These are phyloP conservation scores for Xylariaceae sp. DNA, from an alignment of 2,329 filamentous ascomycete species.

Conservation along the genomic window DNA sequence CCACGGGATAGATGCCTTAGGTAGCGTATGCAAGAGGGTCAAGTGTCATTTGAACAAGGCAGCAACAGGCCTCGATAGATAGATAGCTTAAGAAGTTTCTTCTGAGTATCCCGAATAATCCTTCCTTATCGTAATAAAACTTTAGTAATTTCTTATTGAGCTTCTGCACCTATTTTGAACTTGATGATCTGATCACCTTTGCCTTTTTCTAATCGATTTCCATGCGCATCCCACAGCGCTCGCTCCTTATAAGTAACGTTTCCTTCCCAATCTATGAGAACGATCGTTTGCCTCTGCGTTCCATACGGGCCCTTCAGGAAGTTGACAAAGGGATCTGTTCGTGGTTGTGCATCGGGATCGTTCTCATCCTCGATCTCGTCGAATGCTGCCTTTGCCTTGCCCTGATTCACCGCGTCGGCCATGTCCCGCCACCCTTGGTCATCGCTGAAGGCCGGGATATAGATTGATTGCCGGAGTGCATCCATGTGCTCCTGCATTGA, in stretches of 20 bases:
- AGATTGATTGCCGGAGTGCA: slow-evolving; percentile 64
- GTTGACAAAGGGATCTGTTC: slow-evolving; percentile 46
- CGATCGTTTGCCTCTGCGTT: slow-evolving; percentile 67
- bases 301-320: slow-evolving; percentile 68
- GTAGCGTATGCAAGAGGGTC: no score
- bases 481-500: slow-evolving; percentile 61
- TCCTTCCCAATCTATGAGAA: slow-evolving; percentile 68
- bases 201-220: slow-evolving; percentile 59
- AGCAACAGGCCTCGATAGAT: no score
- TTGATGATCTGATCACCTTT: slow-evolving; percentile 61
- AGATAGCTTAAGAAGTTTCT: no score
- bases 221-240: slow-evolving; percentile 64
- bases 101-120: no score
- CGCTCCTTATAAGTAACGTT: slow-evolving; percentile 65
- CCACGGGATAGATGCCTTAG: no score
- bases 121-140: no score
- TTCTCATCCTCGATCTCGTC: slow-evolving; percentile 46
- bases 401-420: slow-evolving; percentile 48
- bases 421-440: slow-evolving; percentile 52
- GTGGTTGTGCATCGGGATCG: slow-evolving; percentile 44
- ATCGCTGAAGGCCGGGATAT: slow-evolving; percentile 64
- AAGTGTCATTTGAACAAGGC: no score
- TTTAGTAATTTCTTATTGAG: slow-evolving; percentile 15
- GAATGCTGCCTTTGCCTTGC: slow-evolving; percentile 46
- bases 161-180: slow-evolving; percentile 58